Percentiles rank a stretch among this genome's conserved stretches.
Evolutionary conservation across 495 filamentous ascomycete species (phyloP).

Genomic region (Neurospora sp.): DNA sequence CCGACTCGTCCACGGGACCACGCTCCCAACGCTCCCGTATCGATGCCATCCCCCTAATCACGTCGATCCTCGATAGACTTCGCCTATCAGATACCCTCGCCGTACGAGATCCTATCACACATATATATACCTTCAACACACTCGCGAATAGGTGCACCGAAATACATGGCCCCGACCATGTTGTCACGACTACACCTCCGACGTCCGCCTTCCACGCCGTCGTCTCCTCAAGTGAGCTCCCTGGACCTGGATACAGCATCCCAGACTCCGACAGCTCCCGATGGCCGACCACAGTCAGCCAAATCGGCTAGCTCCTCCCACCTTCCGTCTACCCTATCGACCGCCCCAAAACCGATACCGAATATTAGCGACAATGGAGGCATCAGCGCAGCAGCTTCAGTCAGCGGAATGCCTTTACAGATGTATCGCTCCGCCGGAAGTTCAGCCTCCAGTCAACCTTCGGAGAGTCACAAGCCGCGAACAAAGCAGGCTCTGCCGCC

Average conservation of each 20-base stretch:
- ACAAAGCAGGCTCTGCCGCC: slow-evolving; percentile 18
- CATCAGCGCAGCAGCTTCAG: slow-evolving; percentile 17
- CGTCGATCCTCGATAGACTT: not conserved
- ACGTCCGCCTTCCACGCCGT: slow-evolving; percentile 42
- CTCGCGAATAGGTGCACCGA: not conserved
- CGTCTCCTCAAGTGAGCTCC: slow-evolving; percentile 31
- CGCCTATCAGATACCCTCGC: not conserved
- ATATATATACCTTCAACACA: not conserved
- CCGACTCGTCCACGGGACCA: not conserved
- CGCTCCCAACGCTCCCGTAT: not conserved
- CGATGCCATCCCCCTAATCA: not conserved
- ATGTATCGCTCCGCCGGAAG: slow-evolving; percentile 22
- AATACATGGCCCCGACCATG: slow-evolving; percentile 23
- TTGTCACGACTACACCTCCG: slow-evolving; percentile 45
- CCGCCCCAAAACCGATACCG: slow-evolving; percentile 9
- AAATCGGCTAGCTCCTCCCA: slow-evolving; percentile 26
- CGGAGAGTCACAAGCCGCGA: slow-evolving; percentile 17
- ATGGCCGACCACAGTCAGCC: slow-evolving; percentile 31
- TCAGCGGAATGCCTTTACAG: slow-evolving; percentile 31
- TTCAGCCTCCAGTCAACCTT: slow-evolving; percentile 1
- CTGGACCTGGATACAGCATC: slow-evolving; percentile 27
- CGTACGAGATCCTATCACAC: not conserved
- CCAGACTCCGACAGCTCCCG: slow-evolving; percentile 27
- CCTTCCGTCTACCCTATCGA: slow-evolving; percentile 22
- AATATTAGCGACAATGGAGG: slow-evolving; percentile 21